Evolutionary conservation across 2,329 filamentous ascomycete genomes (phyloP).

Genomic region (Pochonia chlamydosporia): DNA sequence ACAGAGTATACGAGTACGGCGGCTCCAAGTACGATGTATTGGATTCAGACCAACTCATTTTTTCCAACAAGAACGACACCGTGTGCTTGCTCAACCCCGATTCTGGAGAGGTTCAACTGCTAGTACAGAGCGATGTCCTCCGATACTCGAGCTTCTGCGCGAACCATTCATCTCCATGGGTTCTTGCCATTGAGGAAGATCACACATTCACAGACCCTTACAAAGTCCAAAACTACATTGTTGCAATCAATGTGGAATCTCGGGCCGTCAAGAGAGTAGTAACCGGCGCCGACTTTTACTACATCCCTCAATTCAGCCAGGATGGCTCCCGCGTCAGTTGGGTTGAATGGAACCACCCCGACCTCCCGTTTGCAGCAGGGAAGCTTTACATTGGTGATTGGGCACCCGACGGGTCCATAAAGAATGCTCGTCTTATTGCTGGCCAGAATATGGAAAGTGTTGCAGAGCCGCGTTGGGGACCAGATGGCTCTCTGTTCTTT

Average conservation of each 20-base stretch:
- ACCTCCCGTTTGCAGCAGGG: constrained; percentile 44
- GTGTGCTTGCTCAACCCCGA: constrained; percentile 37
- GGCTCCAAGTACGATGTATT: constrained; percentile 37
- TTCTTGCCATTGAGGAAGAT: constrained; percentile 48
- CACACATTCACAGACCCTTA: constrained; percentile 30
- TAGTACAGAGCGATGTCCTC: constrained; percentile 27
- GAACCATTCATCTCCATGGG: constrained; percentile 31
- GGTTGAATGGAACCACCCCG: constrained; percentile 50
- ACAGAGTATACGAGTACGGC: constrained; percentile 47
- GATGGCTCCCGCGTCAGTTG: constrained; percentile 42
- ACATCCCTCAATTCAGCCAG: constrained; percentile 40
- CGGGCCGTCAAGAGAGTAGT: constrained; percentile 34
- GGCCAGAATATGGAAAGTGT: constrained; percentile 37
- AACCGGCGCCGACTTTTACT: constrained; percentile 46
- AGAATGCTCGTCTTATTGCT: constrained; percentile 29
- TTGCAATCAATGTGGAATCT: constrained; percentile 33
- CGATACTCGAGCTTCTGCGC: constrained; percentile 42
- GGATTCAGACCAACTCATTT: constrained; percentile 35
- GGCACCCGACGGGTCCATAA: constrained; percentile 23
- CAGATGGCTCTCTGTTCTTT: constrained; percentile 43
- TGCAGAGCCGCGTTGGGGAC: constrained; percentile 44
- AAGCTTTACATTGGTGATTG: constrained; percentile 39
- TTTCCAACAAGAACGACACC: constrained; percentile 37
- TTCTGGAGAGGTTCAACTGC: constrained; percentile 22
- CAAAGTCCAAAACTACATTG: constrained; percentile 31